These are phyloP conservation scores for Stephania japonica DNA, from an alignment of 164 flowering plant genomes.

Conservation along the genomic window DNA sequence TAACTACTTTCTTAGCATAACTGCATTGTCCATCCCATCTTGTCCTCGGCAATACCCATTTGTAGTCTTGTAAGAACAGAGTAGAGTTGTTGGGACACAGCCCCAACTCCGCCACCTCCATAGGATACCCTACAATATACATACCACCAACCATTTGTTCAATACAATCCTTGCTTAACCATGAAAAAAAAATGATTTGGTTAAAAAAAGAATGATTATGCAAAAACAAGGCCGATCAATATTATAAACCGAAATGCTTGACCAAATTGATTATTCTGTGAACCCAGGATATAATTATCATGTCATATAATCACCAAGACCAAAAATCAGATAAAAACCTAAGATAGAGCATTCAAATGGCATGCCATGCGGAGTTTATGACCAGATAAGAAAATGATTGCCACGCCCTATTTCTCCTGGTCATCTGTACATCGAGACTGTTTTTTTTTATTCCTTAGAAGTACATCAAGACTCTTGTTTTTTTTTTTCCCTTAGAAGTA, in stretches of 20 bases:
- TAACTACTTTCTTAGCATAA: constrained; percentile 27
- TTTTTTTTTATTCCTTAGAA: no score
- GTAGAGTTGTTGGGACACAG: constrained; percentile 66
- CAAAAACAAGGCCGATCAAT: background rate
- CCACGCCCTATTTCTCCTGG: background rate
- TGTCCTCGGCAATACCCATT: constrained; percentile 79
- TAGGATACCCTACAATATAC: constrained; percentile 52
- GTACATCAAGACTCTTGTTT: background rate
- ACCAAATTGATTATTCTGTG: background rate
- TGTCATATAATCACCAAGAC: background rate
- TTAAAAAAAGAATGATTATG: no score
- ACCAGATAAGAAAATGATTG: background rate
- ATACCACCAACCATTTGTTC: background rate
- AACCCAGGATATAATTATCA: background rate
- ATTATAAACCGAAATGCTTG: no score
- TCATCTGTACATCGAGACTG: background rate
- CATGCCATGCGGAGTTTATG: background rate
- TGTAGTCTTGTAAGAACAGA: constrained; percentile 70
- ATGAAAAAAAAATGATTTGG: background rate
- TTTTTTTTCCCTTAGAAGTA: no score
- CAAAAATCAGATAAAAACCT: no score
- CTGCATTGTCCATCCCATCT: constrained; percentile 72
- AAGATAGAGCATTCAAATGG: background rate
- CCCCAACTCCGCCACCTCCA: constrained; percentile 51
- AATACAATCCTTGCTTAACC: no score